Base-by-base conservation (phyloP, 345 rosid genomes). In the Ceriops zippeliana region DNA sequence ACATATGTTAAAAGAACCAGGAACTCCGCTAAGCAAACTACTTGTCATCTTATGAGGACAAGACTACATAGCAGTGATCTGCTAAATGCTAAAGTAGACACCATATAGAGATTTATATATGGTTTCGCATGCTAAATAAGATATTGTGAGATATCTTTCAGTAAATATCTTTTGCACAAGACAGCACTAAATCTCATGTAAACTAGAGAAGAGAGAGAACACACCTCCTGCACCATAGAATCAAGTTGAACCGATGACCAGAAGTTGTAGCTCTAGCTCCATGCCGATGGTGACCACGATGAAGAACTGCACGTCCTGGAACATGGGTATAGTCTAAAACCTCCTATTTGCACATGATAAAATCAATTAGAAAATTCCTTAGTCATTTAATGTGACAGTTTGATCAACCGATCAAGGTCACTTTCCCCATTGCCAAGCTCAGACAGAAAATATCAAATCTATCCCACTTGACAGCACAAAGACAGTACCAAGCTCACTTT, bases 151-250 rank as follows among this genome's bases (percentile, higher is more conserved):
- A 37, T 3, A 37, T 6, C 15, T 9, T 22, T 4, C 28, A 60
- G 26, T n/a, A 21, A 20, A 60, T 27, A 35, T 38, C 31, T 22
- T 73, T 73, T 60, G 8, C 17, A 4, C 46, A 26, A 37, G 21
- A 66, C 52, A 49, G 5, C 34, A 10, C 3, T 11, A 51, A 58
- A 56, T n/a, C 57, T 46, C 57, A 42, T 9, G 22, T 47, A 6
- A 32, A 47, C 4, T 22, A 19, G 10, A 31, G 1, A 27, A 59
- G 53, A 37, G 49, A 69, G 38, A 73, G 35, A 59, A 59, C 24
- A 68, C 83, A 95, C 99, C 97, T 95, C 83, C 93, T 85, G 78
- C 98, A 92, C 99, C 99, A 95, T 71, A 95, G 56, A 31, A 92
- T 77, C 76, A 92, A 77, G 83, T 92, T 95, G 78, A 75, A 83